These are phyloP conservation scores for Beauveria scarabaeidicola DNA, from an alignment of 2,329 filamentous ascomycete genomes.

Conservation along the genomic window DNA sequence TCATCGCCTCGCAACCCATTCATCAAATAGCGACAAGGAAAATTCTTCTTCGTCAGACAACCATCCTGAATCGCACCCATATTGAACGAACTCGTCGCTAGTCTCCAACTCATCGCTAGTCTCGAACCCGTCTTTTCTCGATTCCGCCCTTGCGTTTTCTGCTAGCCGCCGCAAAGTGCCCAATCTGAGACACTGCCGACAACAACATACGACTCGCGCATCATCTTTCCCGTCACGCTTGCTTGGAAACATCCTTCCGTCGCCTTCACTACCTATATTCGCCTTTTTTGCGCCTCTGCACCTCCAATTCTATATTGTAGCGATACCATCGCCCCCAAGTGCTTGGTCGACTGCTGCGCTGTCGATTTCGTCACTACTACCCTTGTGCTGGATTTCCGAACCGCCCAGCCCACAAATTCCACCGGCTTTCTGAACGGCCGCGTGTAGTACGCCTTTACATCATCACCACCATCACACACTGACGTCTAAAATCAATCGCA, in stretches of 20 bases:
- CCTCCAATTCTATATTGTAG: background rate
- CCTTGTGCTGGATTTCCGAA: background rate
- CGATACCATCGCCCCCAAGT: background rate
- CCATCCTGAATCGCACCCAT: background rate
- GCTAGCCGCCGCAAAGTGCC: background rate
- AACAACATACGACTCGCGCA: conserved; percentile 8
- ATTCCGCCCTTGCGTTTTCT: background rate
- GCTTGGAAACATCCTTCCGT: background rate
- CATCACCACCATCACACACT: background rate
- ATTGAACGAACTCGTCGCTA: background rate
- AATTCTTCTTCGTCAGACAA: background rate
- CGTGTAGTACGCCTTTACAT: background rate
- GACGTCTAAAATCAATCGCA: background rate
- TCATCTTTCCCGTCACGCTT: background rate
- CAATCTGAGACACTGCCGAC: conserved; percentile 6
- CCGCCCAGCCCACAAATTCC: background rate
- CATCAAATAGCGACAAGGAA: background rate
- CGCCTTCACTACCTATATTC: background rate
- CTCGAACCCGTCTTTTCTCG: background rate
- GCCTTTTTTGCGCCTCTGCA: background rate
- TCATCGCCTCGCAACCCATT: background rate
- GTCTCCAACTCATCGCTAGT: background rate
- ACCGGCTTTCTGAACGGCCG: background rate
- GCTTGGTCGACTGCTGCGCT: background rate
- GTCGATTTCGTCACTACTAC: background rate